Percentiles rank a stretch among this genome's conserved stretches.
These are phyloP conservation scores for Peniophora sp. DNA, from an alignment of 1,284 basidiomycete genomes.

Conservation along the genomic window DNA sequence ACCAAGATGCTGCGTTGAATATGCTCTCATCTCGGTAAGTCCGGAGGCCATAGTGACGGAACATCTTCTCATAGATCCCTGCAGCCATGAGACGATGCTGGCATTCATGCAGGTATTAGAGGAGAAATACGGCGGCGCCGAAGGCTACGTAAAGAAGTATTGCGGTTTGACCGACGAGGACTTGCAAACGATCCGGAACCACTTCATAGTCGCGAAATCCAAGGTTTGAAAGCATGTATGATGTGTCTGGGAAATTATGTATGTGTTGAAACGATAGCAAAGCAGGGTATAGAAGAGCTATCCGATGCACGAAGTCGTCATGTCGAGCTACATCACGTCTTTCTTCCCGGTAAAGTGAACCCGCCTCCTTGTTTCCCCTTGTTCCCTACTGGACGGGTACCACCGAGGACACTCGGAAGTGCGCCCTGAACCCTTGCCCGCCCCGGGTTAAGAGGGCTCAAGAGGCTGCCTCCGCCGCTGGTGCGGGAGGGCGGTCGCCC, in stretches of 20 bases:
- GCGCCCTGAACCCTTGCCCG: constrained; percentile 46
- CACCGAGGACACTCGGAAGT: constrained; percentile 26
- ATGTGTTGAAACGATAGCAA: not conserved
- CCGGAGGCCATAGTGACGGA: not conserved
- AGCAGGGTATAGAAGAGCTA: not conserved
- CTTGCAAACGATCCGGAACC: constrained; percentile 48
- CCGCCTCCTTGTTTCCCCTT: constrained; percentile 43
- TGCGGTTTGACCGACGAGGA: constrained; percentile 52
- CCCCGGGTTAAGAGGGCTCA: constrained; percentile 66
- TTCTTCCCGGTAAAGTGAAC: constrained; percentile 26
- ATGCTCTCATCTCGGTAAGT: constrained; percentile 70
- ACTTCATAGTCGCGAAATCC: constrained; percentile 36
- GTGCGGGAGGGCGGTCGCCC: constrained; percentile 23
- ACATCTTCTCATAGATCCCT: not conserved
- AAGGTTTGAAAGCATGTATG: not conserved
- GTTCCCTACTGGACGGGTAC: constrained; percentile 27
- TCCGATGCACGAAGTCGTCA: not conserved
- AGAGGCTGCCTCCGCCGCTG: constrained; percentile 41
- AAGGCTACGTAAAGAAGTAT: constrained; percentile 49
- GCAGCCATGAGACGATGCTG: constrained; percentile 63
- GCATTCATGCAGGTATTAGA: constrained; percentile 54
- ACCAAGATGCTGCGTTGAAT: constrained; percentile 64
- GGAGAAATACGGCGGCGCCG: constrained; percentile 59
- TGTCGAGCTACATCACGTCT: constrained; percentile 18
- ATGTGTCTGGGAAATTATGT: not conserved